Base-by-base conservation (phyloP, 208 protist species). In the Lotmaria passim region DNA sequence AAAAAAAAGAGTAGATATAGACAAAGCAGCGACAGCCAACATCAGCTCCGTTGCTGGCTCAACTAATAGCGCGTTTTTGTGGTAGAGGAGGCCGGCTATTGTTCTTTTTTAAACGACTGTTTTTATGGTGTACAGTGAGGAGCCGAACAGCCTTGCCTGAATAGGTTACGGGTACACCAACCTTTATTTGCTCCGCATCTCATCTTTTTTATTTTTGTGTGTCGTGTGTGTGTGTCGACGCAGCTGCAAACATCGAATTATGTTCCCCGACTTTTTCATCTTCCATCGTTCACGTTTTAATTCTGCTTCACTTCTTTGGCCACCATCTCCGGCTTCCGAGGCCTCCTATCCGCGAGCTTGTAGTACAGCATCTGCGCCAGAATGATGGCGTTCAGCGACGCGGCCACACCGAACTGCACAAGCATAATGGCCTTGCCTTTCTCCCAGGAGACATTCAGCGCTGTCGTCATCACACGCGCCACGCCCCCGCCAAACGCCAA, bases 361-460 rank as follows among this genome's bases (percentile, higher is more conserved):
- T 94, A 94, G 53, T 75, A 78, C 1, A 94, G 60, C 50, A 94
- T 89, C 62, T 96, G 91, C 12, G 64, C 24, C 43, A 96, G 66
- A 47, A 96, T 80, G 43, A 91, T 69, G 3, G 69, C 39, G 69
- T 94, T 94, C 43, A 96, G 70, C 23, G 68, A 59, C 10, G 83
- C 81, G 0, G 85, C 82, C 17, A 93, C 65, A 17, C 68, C 60
- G 55, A 88, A 94, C 66, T 93, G 87, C 4, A 73, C 43, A 2
- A 93, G 75, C 65, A 96, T 74, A 11, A 92, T 74, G n/a, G 61
- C 62, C 63, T 89, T 91, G 3, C 87, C 89, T 65, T 93, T 90
- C 63, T 91, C 86, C 77, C 83, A 79, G 23, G 86, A 78, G 50
- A 96, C 88, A 68, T 96, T 93, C 61, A 91, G 52, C 48, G 87